phyloP scores from a whole-genome alignment of 2,329 filamentous ascomycete genomes.

The Aschersonia sp. region DNA sequence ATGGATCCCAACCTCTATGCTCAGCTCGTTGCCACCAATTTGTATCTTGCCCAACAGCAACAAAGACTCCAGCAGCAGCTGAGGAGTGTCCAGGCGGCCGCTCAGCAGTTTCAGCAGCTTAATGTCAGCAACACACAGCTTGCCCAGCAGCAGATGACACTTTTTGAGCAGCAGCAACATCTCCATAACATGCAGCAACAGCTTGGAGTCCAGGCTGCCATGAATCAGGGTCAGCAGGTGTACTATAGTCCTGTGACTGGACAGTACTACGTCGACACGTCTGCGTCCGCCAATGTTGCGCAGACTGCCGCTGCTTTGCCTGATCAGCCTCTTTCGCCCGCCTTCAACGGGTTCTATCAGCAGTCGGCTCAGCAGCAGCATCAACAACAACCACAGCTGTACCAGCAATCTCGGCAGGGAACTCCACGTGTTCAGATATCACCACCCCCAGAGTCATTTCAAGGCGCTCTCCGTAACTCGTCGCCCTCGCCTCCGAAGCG shows the following conservation, averaged over 20 bases:
- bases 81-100: constrained; percentile 65
- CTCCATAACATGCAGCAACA: constrained; percentile 26
- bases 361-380: constrained; percentile 13
- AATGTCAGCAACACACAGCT: constrained; percentile 42
- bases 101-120: constrained; percentile 69
- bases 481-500: constrained; percentile 53
- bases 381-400: constrained; percentile 27
- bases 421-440: constrained; percentile 71
- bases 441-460: constrained; percentile 52
- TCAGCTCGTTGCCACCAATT: constrained; percentile 78
- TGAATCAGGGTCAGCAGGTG: constrained; percentile 55
- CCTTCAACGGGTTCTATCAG: constrained; percentile 16
- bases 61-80: constrained; percentile 91
- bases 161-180: constrained; percentile 30
- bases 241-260: constrained; percentile 79
- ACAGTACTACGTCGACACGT: constrained; percentile 69
- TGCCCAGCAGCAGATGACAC: constrained; percentile 30
- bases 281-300: constrained; percentile 23
- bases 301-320: constrained; percentile 25
- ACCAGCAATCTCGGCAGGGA: constrained; percentile 28
- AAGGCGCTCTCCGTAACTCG: constrained; percentile 41
- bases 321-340: constrained; percentile 27
- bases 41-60: constrained; percentile 88
- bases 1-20: constrained; percentile 81
- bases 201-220: constrained; percentile 19